These are phyloP conservation scores for Dicorynia guianensis DNA, from an alignment of 306 rosid species.

Conservation along the genomic window DNA sequence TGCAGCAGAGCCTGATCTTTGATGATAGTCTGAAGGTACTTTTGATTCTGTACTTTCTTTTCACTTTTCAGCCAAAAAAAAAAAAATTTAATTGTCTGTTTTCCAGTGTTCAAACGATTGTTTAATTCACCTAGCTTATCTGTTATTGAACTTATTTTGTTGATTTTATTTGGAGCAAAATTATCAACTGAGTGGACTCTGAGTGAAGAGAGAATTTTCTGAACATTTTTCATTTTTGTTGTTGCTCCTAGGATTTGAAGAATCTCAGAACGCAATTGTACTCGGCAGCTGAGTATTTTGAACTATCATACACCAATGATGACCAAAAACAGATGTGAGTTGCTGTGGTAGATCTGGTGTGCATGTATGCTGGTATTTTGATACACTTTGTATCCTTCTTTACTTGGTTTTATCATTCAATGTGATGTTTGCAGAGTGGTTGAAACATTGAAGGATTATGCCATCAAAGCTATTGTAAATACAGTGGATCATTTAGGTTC, in stretches of 20 bases:
- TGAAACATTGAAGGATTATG: conserved; percentile 81
- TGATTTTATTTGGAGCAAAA: neutral
- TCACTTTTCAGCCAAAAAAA: too few relatives aligned
- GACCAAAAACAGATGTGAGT: conserved; percentile 81
- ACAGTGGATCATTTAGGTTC: conserved; percentile 92
- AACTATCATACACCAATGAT: conserved; percentile 74
- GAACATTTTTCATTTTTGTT: conserved; percentile 16
- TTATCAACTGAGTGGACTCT: conserved; percentile 2
- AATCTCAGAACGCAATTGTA: conserved; percentile 75
- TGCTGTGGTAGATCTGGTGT: conserved; percentile 19
- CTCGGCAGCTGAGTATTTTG: conserved; percentile 90
- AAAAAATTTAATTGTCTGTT: neutral
- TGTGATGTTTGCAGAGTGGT: conserved; percentile 59
- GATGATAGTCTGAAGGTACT: conserved; percentile 78
- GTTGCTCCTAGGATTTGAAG: conserved; percentile 72
- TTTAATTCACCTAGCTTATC: neutral
- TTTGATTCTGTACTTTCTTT: conserved; percentile 7
- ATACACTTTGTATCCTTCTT: neutral
- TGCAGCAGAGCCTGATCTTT: conserved; percentile 84
- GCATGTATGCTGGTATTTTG: neutral
- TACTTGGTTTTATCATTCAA: neutral
- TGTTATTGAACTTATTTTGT: neutral
- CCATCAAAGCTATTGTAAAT: conserved; percentile 83
- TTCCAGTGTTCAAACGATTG: neutral
- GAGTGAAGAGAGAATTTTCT: conserved; percentile 25